phyloP scores from a whole-genome alignment of 1,139 yeast species.

The Blastobotrys indianensis region DNA sequence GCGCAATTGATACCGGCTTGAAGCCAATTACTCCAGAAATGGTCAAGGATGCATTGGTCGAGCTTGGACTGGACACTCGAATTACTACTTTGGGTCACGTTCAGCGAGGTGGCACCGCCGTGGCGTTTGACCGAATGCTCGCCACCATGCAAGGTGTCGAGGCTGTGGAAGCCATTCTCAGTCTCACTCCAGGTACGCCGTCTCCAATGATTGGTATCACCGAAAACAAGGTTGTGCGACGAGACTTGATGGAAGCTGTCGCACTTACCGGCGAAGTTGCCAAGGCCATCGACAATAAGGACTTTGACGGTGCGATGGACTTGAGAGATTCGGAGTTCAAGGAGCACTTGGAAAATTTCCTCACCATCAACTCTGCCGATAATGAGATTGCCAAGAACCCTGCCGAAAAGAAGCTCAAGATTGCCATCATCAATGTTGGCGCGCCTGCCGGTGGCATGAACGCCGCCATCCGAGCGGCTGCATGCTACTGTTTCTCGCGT shows the following conservation, averaged over 20 bases:
- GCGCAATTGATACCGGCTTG: conserved; percentile 82
- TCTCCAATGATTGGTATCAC: conserved; percentile 90
- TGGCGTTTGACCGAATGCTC: conserved; percentile 81
- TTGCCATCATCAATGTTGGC: conserved; percentile 87
- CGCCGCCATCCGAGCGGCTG: conserved; percentile 87
- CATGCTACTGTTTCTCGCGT: conserved; percentile 79
- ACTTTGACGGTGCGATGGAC: conserved; percentile 80
- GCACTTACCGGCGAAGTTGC: conserved; percentile 81
- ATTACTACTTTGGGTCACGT: conserved; percentile 95
- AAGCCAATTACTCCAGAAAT: conserved; percentile 73
- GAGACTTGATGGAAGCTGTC: conserved; percentile 85
- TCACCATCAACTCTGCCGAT: conserved; percentile 64
- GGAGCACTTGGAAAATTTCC: conserved; percentile 68
- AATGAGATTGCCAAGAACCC: conserved; percentile 45
- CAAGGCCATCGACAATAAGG: conserved; percentile 67
- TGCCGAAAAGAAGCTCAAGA: conserved; percentile 44
- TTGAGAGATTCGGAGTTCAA: conserved; percentile 82
- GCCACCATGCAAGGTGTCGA: conserved; percentile 97
- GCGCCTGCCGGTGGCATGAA: conserved; percentile 98
- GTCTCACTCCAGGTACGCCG: conserved; percentile 82
- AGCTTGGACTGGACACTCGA: conserved; percentile 85
- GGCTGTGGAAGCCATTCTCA: conserved; percentile 90
- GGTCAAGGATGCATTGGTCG: conserved; percentile 75
- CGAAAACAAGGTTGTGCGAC: conserved; percentile 80
- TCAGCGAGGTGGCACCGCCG: conserved; percentile 98